Conservation (phyloP, 768 basidiomycete genomes). For the Amylocystis lapponica region DNA sequence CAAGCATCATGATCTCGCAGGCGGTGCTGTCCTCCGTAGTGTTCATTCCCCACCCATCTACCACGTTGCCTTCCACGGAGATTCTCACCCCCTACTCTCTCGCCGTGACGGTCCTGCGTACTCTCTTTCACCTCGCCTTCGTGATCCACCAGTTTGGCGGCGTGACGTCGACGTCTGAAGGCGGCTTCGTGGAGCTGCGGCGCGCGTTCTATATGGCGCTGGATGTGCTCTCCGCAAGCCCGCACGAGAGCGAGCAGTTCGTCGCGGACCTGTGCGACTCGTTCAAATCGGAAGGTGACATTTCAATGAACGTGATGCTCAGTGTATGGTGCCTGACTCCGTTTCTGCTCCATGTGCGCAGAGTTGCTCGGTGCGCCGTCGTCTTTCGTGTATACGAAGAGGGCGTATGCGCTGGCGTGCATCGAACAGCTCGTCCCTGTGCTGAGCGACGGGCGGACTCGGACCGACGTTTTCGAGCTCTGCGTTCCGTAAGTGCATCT, state of each 20-base stretch:
- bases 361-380: background rate
- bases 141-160: constrained; percentile 80
- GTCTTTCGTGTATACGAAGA: constrained; percentile 26
- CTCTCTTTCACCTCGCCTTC: constrained; percentile 65
- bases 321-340: background rate
- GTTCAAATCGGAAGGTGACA: background rate
- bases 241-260: constrained; percentile 32
- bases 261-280: constrained; percentile 29
- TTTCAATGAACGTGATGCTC: no score
- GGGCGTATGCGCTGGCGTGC: constrained; percentile 63
- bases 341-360: background rate
- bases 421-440: constrained; percentile 74
- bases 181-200: constrained; percentile 67
- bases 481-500: constrained; percentile 54
- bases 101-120: constrained; percentile 48
- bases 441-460: constrained; percentile 47
- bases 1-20: constrained; percentile 63
- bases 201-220: constrained; percentile 72
- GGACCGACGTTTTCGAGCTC: constrained; percentile 50
- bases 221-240: constrained; percentile 54
- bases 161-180: constrained; percentile 44
- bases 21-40: constrained; percentile 49
- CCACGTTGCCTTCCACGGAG: constrained; percentile 1
- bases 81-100: constrained; percentile 36
- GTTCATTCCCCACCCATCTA: constrained; percentile 38